These are phyloP conservation scores for Trypanosoma caninum DNA, from an alignment of 208 protist genomes.

Conservation along the genomic window DNA sequence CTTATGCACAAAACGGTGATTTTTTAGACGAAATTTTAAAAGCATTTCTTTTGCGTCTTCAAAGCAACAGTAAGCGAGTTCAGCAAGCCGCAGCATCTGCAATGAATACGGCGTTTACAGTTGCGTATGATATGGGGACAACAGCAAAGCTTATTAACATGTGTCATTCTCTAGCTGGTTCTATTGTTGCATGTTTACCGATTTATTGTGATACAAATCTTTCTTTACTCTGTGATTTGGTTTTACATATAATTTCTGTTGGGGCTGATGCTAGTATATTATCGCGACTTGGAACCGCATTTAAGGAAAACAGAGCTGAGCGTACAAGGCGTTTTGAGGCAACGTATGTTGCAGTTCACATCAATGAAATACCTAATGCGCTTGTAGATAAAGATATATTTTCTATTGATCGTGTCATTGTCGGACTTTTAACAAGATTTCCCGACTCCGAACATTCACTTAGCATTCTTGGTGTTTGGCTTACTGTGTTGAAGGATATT, in stretches of 20 bases:
- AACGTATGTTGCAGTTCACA: slow-evolving; percentile 57
- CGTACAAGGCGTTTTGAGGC: slow-evolving; percentile 56
- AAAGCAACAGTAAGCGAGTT: slow-evolving; percentile 78
- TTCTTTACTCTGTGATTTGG: slow-evolving; percentile 54
- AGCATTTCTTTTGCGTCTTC: slow-evolving; percentile 42
- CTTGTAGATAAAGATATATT: slow-evolving; percentile 85
- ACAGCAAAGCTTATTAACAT: slow-evolving; percentile 17
- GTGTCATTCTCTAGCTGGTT: slow-evolving; percentile 32
- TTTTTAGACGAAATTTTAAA: slow-evolving; percentile 38
- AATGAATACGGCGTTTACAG: slow-evolving; percentile 40
- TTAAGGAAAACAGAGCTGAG: slow-evolving; percentile 41
- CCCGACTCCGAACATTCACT: slow-evolving; percentile 41
- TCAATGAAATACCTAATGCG: slow-evolving; percentile 49
- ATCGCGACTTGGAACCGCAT: slow-evolving; percentile 25
- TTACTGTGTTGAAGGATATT: slow-evolving; percentile 53
- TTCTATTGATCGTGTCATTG: slow-evolving; percentile 65
- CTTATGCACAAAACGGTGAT: slow-evolving; percentile 16
- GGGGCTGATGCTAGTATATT: slow-evolving; percentile 16
- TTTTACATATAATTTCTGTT: slow-evolving; percentile 24
- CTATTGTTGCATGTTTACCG: slow-evolving; percentile 47
- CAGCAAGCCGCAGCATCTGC: slow-evolving; percentile 67
- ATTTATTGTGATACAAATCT: slow-evolving; percentile 78
- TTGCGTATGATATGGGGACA: slow-evolving; percentile 37
- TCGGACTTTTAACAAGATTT: slow-evolving; percentile 36
- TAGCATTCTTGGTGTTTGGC: slow-evolving; percentile 50